Percentiles rank a stretch among this genome's conserved stretches.
phyloP scores from a whole-genome alignment of 2,329 filamentous ascomycete genomes.

The Didymella sp. region DNA sequence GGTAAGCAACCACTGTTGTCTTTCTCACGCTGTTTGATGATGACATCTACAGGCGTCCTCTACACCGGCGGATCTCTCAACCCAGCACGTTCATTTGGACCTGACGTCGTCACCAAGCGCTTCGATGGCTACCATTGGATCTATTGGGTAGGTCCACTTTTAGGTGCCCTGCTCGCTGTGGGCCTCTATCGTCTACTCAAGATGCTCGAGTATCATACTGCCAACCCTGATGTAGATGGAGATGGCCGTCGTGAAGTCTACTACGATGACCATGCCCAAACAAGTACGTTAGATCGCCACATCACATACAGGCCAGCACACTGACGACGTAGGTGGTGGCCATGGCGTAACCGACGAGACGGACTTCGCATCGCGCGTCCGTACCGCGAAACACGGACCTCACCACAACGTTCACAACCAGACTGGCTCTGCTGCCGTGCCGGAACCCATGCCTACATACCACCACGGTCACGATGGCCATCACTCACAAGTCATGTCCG shows the following conservation, averaged over 20 bases:
- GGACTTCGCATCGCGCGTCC: slow-evolving; percentile 23
- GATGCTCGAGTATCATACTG: slow-evolving; percentile 58
- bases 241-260: slow-evolving; percentile 50
- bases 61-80: slow-evolving; percentile 59
- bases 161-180: slow-evolving; percentile 56
- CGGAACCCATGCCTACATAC: slow-evolving; percentile 27
- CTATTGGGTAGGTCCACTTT: slow-evolving; percentile 59
- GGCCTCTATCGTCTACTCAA: slow-evolving; percentile 60
- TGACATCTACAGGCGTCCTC: slow-evolving; percentile 50
- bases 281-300: slow-evolving; percentile 18
- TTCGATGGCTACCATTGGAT: slow-evolving; percentile 60
- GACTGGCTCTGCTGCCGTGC: neutral
- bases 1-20: slow-evolving; percentile 33
- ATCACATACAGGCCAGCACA: slow-evolving; percentile 4
- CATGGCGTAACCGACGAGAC: slow-evolving; percentile 34
- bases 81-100: slow-evolving; percentile 58
- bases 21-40: neutral
- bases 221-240: slow-evolving; percentile 57
- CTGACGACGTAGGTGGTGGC: slow-evolving; percentile 26
- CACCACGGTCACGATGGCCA: slow-evolving; percentile 40
- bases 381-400: slow-evolving; percentile 10
- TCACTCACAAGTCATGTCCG: slow-evolving; percentile 29
- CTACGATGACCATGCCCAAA: slow-evolving; percentile 12
- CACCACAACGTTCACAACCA: slow-evolving; percentile 7
- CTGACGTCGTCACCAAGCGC: slow-evolving; percentile 52